These are phyloP conservation scores for Zygosaccharomyces sapae DNA, from an alignment of 1,139 yeast genomes.

Conservation along the genomic window DNA sequence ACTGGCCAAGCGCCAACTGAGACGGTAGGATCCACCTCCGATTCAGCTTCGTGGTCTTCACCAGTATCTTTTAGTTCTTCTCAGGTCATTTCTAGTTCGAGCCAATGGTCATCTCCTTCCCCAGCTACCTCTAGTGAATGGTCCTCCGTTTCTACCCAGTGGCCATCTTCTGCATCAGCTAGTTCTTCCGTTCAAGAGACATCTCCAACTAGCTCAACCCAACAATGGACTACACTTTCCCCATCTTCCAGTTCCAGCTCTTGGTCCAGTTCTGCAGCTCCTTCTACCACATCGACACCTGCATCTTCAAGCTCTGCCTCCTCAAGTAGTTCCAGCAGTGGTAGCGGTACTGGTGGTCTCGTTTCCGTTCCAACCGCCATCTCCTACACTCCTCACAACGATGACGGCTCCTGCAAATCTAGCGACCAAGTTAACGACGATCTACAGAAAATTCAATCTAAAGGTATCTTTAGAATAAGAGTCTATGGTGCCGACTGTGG, in stretches of 20 bases:
- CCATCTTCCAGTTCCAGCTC: too few species aligned
- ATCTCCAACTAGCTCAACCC: slow-evolving; percentile 9
- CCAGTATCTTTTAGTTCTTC: slow-evolving; percentile 14
- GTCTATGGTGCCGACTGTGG: slow-evolving; percentile 84
- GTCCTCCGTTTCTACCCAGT: slow-evolving; percentile 10
- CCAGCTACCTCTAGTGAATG: slow-evolving; percentile 11
- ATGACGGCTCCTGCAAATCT: slow-evolving; percentile 64
- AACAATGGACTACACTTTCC: slow-evolving; percentile 1
- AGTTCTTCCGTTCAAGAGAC: too few species aligned
- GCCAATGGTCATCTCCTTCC: slow-evolving; percentile 8
- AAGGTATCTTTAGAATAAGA: slow-evolving; percentile 64
- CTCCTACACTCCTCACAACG: slow-evolving; percentile 77
- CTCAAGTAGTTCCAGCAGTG: slow-evolving; percentile 8
- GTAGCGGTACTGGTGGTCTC: slow-evolving; percentile 27
- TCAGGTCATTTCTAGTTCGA: slow-evolving; percentile 16
- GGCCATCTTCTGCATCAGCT: slow-evolving; percentile 6
- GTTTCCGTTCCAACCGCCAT: slow-evolving; percentile 49
- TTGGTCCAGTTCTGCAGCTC: neutral
- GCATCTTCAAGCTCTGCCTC: slow-evolving; percentile 19
- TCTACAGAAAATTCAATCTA: slow-evolving; percentile 50
- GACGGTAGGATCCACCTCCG: slow-evolving; percentile 11
- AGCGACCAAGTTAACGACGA: slow-evolving; percentile 54
- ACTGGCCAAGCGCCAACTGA: slow-evolving; percentile 9
- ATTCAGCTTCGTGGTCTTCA: slow-evolving; percentile 6
- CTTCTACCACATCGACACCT: slow-evolving; percentile 9